phyloP scores from a whole-genome alignment of 2,329 filamentous ascomycete genomes.

The Verticillium longisporum region DNA sequence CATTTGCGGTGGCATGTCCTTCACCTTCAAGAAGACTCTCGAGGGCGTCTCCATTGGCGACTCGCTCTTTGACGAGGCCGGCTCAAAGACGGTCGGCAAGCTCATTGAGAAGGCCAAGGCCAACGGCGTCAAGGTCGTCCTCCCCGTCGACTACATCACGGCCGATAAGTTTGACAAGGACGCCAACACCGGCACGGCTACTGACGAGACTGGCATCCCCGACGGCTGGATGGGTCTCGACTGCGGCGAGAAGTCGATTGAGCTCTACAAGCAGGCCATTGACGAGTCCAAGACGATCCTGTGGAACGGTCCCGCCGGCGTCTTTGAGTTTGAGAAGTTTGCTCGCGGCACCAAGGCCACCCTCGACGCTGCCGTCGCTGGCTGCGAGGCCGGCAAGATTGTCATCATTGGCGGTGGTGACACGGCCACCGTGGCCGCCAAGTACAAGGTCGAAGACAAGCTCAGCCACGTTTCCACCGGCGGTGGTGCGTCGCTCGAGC shows the following conservation, averaged over 20 bases:
- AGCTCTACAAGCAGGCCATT: conserved; percentile 85
- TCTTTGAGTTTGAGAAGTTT: conserved; percentile 96
- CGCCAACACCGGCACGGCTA: conserved; percentile 73
- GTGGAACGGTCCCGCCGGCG: conserved; percentile 96
- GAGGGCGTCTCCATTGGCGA: conserved; percentile 83
- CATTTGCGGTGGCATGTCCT: conserved; percentile 96
- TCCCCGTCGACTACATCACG: conserved; percentile 92
- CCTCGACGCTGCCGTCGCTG: conserved; percentile 79
- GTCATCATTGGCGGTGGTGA: conserved; percentile 99
- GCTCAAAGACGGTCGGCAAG: conserved; percentile 81
- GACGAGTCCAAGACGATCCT: conserved; percentile 89
- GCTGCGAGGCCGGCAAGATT: conserved; percentile 77
- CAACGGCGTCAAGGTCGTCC: conserved; percentile 90
- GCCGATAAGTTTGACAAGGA: conserved; percentile 91
- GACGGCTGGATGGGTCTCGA: conserved; percentile 98
- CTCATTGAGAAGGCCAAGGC: conserved; percentile 94
- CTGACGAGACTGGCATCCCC: conserved; percentile 82
- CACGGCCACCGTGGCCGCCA: conserved; percentile 94
- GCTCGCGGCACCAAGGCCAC: conserved; percentile 87
- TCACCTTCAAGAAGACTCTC: conserved; percentile 99
- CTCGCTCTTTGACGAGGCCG: conserved; percentile 89
- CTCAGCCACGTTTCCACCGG: conserved; percentile 97
- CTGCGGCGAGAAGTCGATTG: conserved; percentile 80
- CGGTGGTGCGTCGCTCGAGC: conserved; percentile 88
- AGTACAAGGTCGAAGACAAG: conserved; percentile 94